Evolutionary conservation across 2,329 filamentous ascomycete species (phyloP).

Genomic region (Paramyrothecium sp.): DNA sequence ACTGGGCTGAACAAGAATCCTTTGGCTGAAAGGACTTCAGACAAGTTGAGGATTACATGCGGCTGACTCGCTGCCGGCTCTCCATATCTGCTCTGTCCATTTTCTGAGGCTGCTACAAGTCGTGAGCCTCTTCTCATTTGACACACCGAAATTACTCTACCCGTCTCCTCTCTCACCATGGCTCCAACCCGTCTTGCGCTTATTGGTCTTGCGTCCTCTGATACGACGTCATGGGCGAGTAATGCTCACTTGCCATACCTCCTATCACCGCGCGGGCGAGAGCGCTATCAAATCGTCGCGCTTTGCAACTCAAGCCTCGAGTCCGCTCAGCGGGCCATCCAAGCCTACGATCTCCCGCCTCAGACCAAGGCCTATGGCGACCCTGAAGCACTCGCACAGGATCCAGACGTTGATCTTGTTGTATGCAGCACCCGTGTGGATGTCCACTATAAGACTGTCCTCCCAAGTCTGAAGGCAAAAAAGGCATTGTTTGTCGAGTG

Average conservation of each 20-base stretch:
- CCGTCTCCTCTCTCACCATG: conserved; percentile 23
- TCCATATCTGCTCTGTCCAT: no score
- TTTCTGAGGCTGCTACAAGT: no score
- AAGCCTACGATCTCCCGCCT: conserved; percentile 36
- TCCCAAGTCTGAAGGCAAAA: conserved; percentile 47
- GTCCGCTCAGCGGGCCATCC: conserved; percentile 42
- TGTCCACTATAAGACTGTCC: conserved; percentile 43
- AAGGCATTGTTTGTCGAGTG: conserved; percentile 58
- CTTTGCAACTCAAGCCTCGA: conserved; percentile 48
- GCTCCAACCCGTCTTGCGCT: conserved; percentile 54
- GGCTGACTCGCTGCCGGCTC: no score
- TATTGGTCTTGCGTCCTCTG: conserved; percentile 54
- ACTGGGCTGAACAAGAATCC: no score
- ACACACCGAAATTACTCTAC: no score
- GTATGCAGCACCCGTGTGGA: conserved; percentile 55
- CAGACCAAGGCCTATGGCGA: conserved; percentile 47
- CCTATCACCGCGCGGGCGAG: conserved; percentile 38
- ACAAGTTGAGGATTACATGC: no score
- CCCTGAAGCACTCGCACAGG: conserved; percentile 44
- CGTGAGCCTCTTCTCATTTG: no score
- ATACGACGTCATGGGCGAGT: conserved; percentile 52
- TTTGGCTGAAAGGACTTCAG: no score
- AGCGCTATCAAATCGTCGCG: conserved; percentile 48
- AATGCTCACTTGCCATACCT: conserved; percentile 60
- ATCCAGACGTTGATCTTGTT: conserved; percentile 52